Conservation (phyloP, 306 rosid species). For the Ormosia emarginata region DNA sequence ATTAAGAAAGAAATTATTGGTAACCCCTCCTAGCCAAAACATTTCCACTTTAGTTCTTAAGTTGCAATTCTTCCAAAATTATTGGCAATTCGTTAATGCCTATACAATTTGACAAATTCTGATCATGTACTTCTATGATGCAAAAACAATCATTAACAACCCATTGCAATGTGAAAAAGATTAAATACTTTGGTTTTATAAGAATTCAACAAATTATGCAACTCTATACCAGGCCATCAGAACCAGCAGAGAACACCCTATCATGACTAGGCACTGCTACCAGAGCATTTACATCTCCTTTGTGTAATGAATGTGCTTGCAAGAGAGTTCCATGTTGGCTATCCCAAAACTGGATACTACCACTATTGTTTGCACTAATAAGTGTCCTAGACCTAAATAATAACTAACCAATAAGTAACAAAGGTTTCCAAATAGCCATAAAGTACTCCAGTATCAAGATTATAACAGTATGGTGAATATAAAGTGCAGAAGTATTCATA, state of each 20-base stretch:
- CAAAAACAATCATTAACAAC: neutral
- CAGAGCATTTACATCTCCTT: conserved; percentile 81
- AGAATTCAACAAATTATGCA: neutral
- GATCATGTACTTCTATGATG: too few relatives aligned
- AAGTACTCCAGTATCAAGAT: neutral
- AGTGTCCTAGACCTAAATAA: conserved; percentile 82
- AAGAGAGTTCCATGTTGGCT: conserved; percentile 73
- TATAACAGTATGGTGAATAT: neutral
- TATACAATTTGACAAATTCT: too few relatives aligned
- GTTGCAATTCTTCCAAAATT: too few relatives aligned
- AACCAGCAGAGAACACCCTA: conserved; percentile 90
- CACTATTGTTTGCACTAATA: conserved; percentile 95
- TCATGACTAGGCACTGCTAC: conserved; percentile 84
- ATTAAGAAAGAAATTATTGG: too few relatives aligned
- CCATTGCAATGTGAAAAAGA: neutral
- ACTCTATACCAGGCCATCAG: conserved; percentile 89
- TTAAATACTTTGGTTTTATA: neutral
- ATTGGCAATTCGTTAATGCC: too few relatives aligned
- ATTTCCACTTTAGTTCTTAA: too few relatives aligned
- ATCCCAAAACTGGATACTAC: conserved; percentile 98
- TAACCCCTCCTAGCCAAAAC: too few relatives aligned
- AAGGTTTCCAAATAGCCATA: conserved; percentile 1
- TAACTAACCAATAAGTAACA: conserved; percentile 19
- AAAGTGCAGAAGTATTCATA: neutral
- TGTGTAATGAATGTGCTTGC: conserved; percentile 77